Conservation (phyloP, 768 basidiomycete genomes). For the Mycena belliarum region DNA sequence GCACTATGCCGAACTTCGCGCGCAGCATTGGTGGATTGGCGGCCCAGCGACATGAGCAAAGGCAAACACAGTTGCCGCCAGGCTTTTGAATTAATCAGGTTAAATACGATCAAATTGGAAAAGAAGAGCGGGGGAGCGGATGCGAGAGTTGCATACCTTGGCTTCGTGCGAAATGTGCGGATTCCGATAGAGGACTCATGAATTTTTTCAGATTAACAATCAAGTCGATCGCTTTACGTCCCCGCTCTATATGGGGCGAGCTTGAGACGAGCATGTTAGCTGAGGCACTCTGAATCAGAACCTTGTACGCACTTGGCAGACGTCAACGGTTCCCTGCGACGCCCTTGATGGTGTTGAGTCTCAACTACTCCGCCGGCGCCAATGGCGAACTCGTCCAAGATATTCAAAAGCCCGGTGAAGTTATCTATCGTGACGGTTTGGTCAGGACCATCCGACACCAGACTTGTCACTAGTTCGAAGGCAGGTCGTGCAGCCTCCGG, state of each 20-base stretch:
- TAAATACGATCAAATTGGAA: too few species aligned
- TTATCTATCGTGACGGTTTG: conserved; percentile 75
- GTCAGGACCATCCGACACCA: conserved; percentile 63
- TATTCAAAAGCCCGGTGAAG: conserved; percentile 72
- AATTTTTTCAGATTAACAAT: conserved; percentile 71
- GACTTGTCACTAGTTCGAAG: conserved; percentile 70
- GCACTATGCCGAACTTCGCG: conserved; percentile 85
- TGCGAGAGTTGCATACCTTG: conserved; percentile 39
- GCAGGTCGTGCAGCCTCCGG: conserved; percentile 86
- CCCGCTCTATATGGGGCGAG: conserved; percentile 78
- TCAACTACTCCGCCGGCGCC: conserved; percentile 63
- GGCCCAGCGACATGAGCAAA: conserved; percentile 67
- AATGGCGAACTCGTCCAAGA: conserved; percentile 86
- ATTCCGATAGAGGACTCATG: conserved; percentile 59
- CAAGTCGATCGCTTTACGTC: conserved; percentile 80
- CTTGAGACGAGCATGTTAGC: conserved; percentile 38
- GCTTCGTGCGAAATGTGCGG: conserved; percentile 37
- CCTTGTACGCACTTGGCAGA: conserved; percentile 47
- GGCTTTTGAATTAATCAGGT: conserved; percentile 38
- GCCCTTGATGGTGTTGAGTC: conserved; percentile 54
- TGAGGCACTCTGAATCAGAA: neutral
- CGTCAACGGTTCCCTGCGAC: conserved; percentile 50
- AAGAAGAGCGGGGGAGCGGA: too few species aligned
- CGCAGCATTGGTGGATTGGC: conserved; percentile 80
- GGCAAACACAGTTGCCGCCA: conserved; percentile 83